Conservation (phyloP, 2,329 filamentous ascomycete genomes). For the Colletotrichum chlorophyti region DNA sequence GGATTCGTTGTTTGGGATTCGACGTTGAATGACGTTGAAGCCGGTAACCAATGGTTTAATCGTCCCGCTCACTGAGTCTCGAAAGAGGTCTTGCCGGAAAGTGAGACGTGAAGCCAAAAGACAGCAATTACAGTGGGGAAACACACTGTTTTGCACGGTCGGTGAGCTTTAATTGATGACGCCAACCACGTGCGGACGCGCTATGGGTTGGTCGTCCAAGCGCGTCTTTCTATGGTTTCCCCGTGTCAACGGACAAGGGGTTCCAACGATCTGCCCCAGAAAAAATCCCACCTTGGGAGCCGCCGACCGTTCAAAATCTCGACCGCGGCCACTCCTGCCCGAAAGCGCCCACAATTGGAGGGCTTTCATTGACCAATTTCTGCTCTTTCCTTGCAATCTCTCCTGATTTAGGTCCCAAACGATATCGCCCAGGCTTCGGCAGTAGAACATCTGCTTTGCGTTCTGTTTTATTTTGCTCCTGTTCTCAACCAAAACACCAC, state of each 20-base stretch:
- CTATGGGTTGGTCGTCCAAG: conserved; percentile 13
- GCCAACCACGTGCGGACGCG: conserved; percentile 28
- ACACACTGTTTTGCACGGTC: neutral
- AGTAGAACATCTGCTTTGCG: neutral
- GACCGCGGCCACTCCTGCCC: conserved; percentile 17
- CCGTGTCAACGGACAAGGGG: conserved; percentile 26
- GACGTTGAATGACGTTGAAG: neutral
- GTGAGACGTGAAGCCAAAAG: conserved; percentile 19
- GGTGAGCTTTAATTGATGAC: conserved; percentile 28
- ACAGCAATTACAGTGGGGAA: conserved; percentile 5
- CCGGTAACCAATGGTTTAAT: neutral
- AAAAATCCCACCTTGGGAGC: conserved; percentile 20
- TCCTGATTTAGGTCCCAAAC: neutral
- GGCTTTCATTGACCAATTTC: neutral
- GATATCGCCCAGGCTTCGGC: neutral
- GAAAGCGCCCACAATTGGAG: neutral
- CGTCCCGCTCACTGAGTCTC: conserved; percentile 5
- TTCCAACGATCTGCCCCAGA: conserved; percentile 19
- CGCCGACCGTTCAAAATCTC: conserved; percentile 22
- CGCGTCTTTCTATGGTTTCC: conserved; percentile 17
- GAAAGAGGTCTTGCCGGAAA: neutral
- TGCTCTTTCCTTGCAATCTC: neutral
- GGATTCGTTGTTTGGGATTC: no score
- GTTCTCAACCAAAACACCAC: neutral
- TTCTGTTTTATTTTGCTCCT: no score